These are phyloP conservation scores for Ceratocystis harringtonii DNA, from an alignment of 2,329 filamentous ascomycete genomes.

Conservation along the genomic window DNA sequence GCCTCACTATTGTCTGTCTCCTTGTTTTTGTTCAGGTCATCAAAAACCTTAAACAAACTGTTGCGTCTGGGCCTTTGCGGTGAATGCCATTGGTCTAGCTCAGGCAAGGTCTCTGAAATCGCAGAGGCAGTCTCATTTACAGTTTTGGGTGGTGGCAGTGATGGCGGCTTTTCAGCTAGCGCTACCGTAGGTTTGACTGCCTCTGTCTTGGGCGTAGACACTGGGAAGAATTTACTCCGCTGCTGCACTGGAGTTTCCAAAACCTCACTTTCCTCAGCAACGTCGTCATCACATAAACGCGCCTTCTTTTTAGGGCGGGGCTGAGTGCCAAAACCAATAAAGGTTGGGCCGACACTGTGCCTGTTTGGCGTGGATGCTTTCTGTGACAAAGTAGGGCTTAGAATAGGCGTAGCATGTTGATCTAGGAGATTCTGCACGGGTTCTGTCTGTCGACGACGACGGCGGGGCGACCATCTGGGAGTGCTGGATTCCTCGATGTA, in stretches of 20 bases:
- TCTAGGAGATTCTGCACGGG: slow-evolving; percentile 33
- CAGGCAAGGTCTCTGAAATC: slow-evolving; percentile 35
- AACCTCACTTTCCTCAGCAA: slow-evolving; percentile 22
- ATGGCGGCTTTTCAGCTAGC: neutral
- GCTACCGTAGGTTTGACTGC: neutral
- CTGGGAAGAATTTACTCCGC: slow-evolving; percentile 41
- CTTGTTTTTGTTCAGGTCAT: slow-evolving; percentile 23
- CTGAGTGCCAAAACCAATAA: slow-evolving; percentile 9
- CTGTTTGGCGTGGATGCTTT: slow-evolving; percentile 17
- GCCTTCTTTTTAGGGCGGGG: slow-evolving; percentile 40
- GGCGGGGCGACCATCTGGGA: slow-evolving; percentile 20
- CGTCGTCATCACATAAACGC: slow-evolving; percentile 33
- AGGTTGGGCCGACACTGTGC: slow-evolving; percentile 20
- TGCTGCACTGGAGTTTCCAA: slow-evolving; percentile 22
- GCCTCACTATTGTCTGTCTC: neutral
- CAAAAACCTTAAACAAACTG: slow-evolving; percentile 30
- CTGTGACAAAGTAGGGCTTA: slow-evolving; percentile 8
- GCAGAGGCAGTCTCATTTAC: slow-evolving; percentile 30
- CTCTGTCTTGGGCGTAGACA: slow-evolving; percentile 19
- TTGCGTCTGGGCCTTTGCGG: slow-evolving; percentile 24
- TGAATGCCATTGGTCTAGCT: slow-evolving; percentile 35
- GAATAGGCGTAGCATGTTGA: slow-evolving; percentile 14
- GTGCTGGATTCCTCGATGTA: slow-evolving; percentile 32
- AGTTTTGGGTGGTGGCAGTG: neutral
- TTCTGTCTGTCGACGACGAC: slow-evolving; percentile 39